Evolutionary conservation across 2,329 filamentous ascomycete species (phyloP), one percentile per base, ranked within the genome.

Genomic region (Calycina herbarum): DNA sequence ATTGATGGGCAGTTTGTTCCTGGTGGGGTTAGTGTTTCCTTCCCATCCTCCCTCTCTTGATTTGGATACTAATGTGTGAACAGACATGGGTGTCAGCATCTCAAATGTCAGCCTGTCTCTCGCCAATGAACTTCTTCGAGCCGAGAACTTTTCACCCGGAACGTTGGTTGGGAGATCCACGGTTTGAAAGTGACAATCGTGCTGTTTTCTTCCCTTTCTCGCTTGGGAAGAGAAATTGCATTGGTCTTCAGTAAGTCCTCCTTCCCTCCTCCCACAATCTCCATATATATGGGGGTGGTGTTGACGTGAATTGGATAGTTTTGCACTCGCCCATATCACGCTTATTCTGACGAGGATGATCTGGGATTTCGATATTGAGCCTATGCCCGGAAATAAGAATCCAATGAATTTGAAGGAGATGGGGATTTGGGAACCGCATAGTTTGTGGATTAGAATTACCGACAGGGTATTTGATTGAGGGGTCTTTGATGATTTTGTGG

Each of bases 131-230:
- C 17, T 70, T 68, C 45, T 54, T 69, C 0, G 71, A 79, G 3
- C 76, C 78, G 0, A 54, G 67, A 33, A 45, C 48, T 13, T 72
- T 72, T 61, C 57, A 64, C 1, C 66, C 69, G 2, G 70, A 72
- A 29, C 70, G 79, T 0, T 81, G 78, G 77, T 79, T 58, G 65
- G 57, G 61, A 1, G 70, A 76, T 61, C 35, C 58, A 7, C 57
- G 45, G 7, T 69, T 62, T 59, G 59, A 45, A 11, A 54, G 51
- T 51, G 69, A 71, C 40, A 66, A 66, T 56, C 63, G 59, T n/a
- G 51, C 60, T 24, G 69, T 63, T 5, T 24, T 68, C 35, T 62
- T 69, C 10, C 67, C 70, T 3, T 71, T 68, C 31, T 59, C 42
- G 24, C 2, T 67, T 7, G 70, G 66, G 3, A 65, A 65, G 11